Evolutionary conservation across 225 moss, liverwort and hornwort species (phyloP).

Genomic region (Neckera pumila): DNA sequence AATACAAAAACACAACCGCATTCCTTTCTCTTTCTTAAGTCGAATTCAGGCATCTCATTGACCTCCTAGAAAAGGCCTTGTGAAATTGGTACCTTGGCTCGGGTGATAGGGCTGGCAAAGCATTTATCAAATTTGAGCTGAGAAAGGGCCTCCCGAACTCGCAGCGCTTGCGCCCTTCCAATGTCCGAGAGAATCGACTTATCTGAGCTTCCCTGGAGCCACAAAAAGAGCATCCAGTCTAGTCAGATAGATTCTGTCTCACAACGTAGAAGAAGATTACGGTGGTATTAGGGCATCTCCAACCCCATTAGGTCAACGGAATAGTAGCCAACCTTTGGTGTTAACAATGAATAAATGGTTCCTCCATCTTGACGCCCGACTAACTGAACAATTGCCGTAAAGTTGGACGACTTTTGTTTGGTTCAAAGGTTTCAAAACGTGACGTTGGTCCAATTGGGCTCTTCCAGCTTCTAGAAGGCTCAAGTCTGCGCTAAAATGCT

Average conservation of each 20-base stretch:
- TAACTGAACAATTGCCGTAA: neutral
- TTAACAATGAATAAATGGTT: neutral
- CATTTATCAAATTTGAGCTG: constrained; percentile 44
- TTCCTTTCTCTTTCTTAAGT: neutral
- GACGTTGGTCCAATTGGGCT: neutral
- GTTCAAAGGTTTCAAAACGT: too few species aligned
- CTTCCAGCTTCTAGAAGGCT: neutral
- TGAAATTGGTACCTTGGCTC: constrained; percentile 40
- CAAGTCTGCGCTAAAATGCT: too few species aligned
- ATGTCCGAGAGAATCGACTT: constrained; percentile 44
- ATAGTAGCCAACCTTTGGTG: neutral
- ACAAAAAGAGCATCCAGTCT: neutral
- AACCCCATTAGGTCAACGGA: neutral
- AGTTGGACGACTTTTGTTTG: neutral
- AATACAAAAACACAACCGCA: neutral
- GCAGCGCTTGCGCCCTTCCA: constrained; percentile 55
- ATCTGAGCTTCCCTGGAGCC: constrained; percentile 64
- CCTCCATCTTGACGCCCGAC: neutral
- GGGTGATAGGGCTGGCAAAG: constrained; percentile 73
- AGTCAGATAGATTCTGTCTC: neutral
- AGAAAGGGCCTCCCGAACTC: constrained; percentile 44
- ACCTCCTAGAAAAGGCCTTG: neutral
- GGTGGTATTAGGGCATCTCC: neutral
- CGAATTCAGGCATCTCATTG: neutral
- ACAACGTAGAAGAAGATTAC: neutral